Evolutionary conservation across 257 asterid genomes (phyloP), one percentile per base, ranked within the genome.

Genomic region (Fraxinus anomala): DNA sequence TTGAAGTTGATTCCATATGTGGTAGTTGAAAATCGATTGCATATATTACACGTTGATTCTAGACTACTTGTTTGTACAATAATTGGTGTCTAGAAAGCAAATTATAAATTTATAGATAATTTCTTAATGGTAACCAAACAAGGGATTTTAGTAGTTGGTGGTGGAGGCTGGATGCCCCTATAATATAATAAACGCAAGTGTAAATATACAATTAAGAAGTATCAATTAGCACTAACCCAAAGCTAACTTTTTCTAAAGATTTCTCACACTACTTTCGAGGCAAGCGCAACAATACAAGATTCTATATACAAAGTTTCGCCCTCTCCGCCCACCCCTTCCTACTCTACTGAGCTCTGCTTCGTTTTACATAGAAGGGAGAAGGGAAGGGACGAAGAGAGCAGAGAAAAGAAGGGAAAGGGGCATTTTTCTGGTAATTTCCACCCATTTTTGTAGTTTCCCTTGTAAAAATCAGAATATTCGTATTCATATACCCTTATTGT

Each of bases 381-480:
- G 36, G 36, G 36, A 3, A 33, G 36, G 6, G 6, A 3, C 36
- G 36, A 33, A 33, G 36, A 33, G 36, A 33, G 36, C 36, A 33
- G 6, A 33, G 36, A 33, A 33, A 33, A 31, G 34, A 31, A 31
- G 34, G 34, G 1, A 30, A 30, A 30, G 31, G 31, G 31, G 31
- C 31, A 30, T 30, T 30, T 63, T 26, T 2, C 44, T 26, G 56
- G n/a, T 65, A 74, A 73, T 73, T 13, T 73, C 23, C 19, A 6
- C 33, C 33, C 69, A 30, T 34, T n/a, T 21, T 34, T 75, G 76
- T 82, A 77, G 74, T 80, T 78, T 23, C 34, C 19, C 16, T 54
- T 56, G 24, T 23, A 9, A 2, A 63, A 51, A 26, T 37, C 81
- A 63, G 23, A 77, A 72, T 81, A 81, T 83, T 75, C 83, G 40